phyloP scores from a whole-genome alignment of 208 protist genomes.

The Wallacemonas sp. region DNA sequence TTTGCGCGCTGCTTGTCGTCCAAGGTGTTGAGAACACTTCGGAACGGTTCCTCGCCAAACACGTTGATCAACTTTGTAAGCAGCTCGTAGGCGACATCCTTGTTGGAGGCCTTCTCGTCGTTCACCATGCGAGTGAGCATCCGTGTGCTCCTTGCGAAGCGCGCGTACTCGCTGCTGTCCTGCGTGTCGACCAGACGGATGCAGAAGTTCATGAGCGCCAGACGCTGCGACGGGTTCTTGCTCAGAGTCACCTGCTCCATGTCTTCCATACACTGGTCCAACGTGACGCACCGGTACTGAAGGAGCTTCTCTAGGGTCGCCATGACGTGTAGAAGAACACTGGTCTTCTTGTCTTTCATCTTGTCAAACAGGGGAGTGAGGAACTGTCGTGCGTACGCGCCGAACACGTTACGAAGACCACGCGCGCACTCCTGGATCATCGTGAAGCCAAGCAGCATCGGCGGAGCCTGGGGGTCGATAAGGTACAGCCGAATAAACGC shows the following conservation, averaged over 20 bases:
- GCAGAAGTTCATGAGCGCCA: slow-evolving; percentile 65
- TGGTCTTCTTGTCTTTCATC: slow-evolving; percentile 91
- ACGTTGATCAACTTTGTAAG: slow-evolving; percentile 49
- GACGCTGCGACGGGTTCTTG: slow-evolving; percentile 80
- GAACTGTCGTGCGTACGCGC: slow-evolving; percentile 44
- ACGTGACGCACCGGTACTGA: slow-evolving; percentile 70
- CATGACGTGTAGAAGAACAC: slow-evolving; percentile 78
- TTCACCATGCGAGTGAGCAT: slow-evolving; percentile 77
- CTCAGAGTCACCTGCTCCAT: slow-evolving; percentile 72
- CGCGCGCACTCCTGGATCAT: slow-evolving; percentile 83
- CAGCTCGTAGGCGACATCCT: slow-evolving; percentile 65
- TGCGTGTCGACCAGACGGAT: slow-evolving; percentile 57
- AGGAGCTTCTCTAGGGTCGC: slow-evolving; percentile 76
- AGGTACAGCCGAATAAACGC: slow-evolving; percentile 71
- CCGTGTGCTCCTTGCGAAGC: slow-evolving; percentile 32
- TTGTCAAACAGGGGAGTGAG: slow-evolving; percentile 79
- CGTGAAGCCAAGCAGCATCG: slow-evolving; percentile 85
- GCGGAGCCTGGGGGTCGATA: slow-evolving; percentile 79
- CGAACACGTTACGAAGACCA: slow-evolving; percentile 58
- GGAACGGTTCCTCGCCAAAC: slow-evolving; percentile 60
- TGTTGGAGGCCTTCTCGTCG: slow-evolving; percentile 81
- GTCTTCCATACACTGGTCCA: slow-evolving; percentile 86
- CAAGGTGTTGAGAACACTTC: slow-evolving; percentile 44
- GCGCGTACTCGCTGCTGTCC: slow-evolving; percentile 44
- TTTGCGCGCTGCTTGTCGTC: slow-evolving; percentile 79